Base-by-base conservation (phyloP, 345 rosid genomes). In the Corchorus olitorius region DNA sequence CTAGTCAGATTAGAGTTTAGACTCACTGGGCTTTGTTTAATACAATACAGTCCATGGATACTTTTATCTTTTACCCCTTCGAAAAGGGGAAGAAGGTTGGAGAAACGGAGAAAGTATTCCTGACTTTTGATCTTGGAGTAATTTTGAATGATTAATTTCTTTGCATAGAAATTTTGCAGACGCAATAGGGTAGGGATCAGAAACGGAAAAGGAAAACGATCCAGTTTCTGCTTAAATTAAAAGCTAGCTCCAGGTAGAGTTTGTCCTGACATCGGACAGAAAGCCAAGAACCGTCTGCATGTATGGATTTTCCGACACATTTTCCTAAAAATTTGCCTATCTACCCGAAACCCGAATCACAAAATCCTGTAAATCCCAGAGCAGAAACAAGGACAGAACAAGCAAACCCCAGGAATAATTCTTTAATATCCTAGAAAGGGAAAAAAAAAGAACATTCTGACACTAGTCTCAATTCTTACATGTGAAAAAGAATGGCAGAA, bases 381-480 rank as follows among this genome's bases (percentile, higher is more conserved):
- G 13, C 39, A 20, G 48, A 13, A 22, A 46, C 11, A 67, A 46
- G 39, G 46, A 17, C 48, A 65, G 66, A 65, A 67, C 19, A 70
- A 34, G 20, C 60, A 70, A 70, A 70, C 33, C 60, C 73, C 73
- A 50, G 59, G 73, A 70, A 52, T 53, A 34, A 16, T 52, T 70
- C 46, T 52, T 70, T 16, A 16, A 34, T 70, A 70, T 34, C 73
- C 73, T 70, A 52, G 50, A 70, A 45, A 67, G 72, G 41, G 43
- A 2, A 39, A 15, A 39, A 15, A 48, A 22, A 14, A 8, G 8
- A 68, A 68, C 55, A 68, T 48, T 22, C 0, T 50, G 55, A 45
- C 72, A 43, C 72, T 48, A 14, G 19, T 22, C 72, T 48, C 39
- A 48, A 6, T n/a, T 22, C 72, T 48, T 19, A 68, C 72, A 68